Evolutionary conservation across 2,329 filamentous ascomycete genomes (phyloP), one percentile per base, ranked within the genome.

Genomic region (Fusarium siculi): DNA sequence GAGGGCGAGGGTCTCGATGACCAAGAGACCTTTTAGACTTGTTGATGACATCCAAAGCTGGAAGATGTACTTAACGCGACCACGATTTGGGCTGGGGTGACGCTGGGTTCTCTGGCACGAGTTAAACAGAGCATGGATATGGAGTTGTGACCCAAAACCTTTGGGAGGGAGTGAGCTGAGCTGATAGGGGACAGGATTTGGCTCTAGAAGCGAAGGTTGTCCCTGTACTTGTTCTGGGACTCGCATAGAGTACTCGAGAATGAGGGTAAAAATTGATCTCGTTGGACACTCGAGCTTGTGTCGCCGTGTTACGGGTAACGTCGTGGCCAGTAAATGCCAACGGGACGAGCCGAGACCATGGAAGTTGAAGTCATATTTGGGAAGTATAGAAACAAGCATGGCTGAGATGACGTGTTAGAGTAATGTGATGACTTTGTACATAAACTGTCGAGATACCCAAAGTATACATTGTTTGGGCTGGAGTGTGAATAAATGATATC

Each of bases 1-100:
- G 93, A 96, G 81, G 90, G 86, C 28, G 92, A 95, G 78, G 90
- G 84, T 23, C 83, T 90, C 66, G 92, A 91, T 74, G 93, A 95
- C 81, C 92, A 95, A 82, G 93, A 96, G 88, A 95, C 93, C 60
- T 94, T 94, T 79, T 94, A 83, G 78, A 54, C 52, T 58, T 52
- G 42, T 52, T 60, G 39, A 72, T 68, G 66, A 40, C 52, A 57
- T 55, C 55, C 34, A 52, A 64, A 40, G 65, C 63, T 39, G 46
- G 54, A 37, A 67, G 61, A 70, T 68, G 56, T 78, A 77, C 77
- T 77, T 69, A 76, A 77, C 67, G 75, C 65, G 76, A 78, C 66
- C 76, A 78, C 57, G 76, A 78, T 58, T 69, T 70, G 68, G 74
- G 67, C 60, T 71, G 63, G 63, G 56, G 60, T 42, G 34, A 54